These are phyloP conservation scores for Malassezia restricta DNA, from an alignment of 1,284 basidiomycete species.

Conservation along the genomic window DNA sequence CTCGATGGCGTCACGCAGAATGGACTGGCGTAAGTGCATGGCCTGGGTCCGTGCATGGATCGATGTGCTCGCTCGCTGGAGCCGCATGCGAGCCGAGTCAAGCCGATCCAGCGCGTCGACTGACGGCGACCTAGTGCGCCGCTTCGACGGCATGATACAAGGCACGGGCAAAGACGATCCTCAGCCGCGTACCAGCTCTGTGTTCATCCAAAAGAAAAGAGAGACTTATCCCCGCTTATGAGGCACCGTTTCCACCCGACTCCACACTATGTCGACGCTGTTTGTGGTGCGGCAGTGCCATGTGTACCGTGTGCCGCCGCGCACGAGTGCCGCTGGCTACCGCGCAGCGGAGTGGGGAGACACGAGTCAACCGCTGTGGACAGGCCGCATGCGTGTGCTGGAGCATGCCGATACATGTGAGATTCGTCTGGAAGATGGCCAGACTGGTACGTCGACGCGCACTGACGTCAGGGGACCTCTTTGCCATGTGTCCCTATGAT, in stretches of 20 bases:
- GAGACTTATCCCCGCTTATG: no score
- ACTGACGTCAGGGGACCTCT: constrained; percentile 52
- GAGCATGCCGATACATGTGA: constrained; percentile 52
- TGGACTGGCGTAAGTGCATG: constrained; percentile 3
- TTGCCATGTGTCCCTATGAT: constrained; percentile 82
- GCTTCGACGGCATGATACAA: no score
- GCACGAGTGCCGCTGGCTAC: constrained; percentile 56
- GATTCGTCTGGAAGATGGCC: constrained; percentile 36
- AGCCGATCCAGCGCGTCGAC: background rate
- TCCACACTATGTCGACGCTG: constrained; percentile 58
- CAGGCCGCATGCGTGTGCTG: constrained; percentile 70
- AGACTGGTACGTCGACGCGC: constrained; percentile 19
- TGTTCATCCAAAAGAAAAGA: no score
- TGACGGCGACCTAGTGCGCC: no score
- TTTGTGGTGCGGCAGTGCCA: constrained; percentile 74
- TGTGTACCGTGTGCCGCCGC: constrained; percentile 55
- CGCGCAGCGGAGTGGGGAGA: constrained; percentile 54
- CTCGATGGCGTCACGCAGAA: constrained; percentile 1
- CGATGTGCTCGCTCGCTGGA: background rate
- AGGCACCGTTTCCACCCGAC: no score
- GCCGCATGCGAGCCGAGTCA: background rate
- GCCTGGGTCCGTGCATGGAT: background rate
- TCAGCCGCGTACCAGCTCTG: no score
- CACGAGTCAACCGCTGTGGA: constrained; percentile 68
- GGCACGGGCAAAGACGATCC: no score